A percentile compares a stretch with the other conserved stretches of the same genome.
Conservation (phyloP, 2,329 filamentous ascomycete genomes). For the Periconia sp. region DNA sequence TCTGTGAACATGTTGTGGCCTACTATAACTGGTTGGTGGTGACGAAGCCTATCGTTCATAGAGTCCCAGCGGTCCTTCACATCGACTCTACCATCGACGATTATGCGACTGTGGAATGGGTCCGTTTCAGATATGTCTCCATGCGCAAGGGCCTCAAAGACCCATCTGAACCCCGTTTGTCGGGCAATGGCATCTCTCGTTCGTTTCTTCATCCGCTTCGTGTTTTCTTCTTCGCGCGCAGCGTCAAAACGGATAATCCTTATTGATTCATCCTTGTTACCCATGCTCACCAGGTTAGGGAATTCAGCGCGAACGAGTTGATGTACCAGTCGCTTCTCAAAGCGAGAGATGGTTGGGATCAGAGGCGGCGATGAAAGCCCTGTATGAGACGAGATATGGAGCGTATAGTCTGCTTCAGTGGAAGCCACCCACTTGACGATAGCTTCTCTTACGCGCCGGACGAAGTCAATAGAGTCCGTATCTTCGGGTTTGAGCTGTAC, state of each 20-base stretch:
- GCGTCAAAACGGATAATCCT: slow-evolving; percentile 46
- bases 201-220: slow-evolving; percentile 38
- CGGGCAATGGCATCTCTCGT: slow-evolving; percentile 44
- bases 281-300: slow-evolving; percentile 48
- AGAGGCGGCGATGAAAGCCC: slow-evolving; percentile 20
- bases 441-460: slow-evolving; percentile 48
- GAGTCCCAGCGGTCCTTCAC: slow-evolving; percentile 43
- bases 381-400: slow-evolving; percentile 35
- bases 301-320: slow-evolving; percentile 67
- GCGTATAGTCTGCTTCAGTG: slow-evolving; percentile 1
- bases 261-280: slow-evolving; percentile 44
- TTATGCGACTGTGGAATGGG: slow-evolving; percentile 36
- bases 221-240: slow-evolving; percentile 47
- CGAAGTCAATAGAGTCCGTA: slow-evolving; percentile 54
- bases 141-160: slow-evolving; percentile 51
- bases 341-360: slow-evolving; percentile 41
- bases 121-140: slow-evolving; percentile 42
- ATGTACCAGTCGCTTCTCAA: slow-evolving; percentile 66
- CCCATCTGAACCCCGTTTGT: slow-evolving; percentile 54
- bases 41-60: slow-evolving; percentile 46
- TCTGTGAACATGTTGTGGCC: slow-evolving; percentile 69
- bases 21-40: slow-evolving; percentile 55
- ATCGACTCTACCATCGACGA: slow-evolving; percentile 36
- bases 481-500: slow-evolving; percentile 57
- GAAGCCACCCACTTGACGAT: slow-evolving; percentile 50